Evolutionary conservation across 108 stramenopile genomes (phyloP), one percentile per base, ranked within the genome.

Genomic region (Cyclotella distinguenda): DNA sequence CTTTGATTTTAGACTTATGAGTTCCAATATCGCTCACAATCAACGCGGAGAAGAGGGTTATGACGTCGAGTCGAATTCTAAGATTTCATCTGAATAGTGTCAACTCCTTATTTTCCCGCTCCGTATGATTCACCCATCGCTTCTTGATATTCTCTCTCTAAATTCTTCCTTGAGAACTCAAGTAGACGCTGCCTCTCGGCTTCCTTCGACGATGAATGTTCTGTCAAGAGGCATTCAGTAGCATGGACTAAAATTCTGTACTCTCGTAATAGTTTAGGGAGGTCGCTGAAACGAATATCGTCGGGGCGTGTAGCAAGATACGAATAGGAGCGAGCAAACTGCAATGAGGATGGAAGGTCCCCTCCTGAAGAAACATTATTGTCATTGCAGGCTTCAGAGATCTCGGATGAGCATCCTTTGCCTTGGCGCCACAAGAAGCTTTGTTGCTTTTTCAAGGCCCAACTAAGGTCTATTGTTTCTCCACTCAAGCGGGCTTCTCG

Each of bases 221-320:
- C 88, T 33, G 68, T 84, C 16, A 90, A 36, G 36, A 93, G 74
- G 13, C 66, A 23, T 63, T 93, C 91, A 0, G 86, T 87, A 3
- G 79, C 69, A 46, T 87, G 77, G 30, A 86, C 91, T 42, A 93
- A 46, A 80, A 84, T 85, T 56, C 77, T 71, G 60, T 93, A 93
- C 66, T 93, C 91, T 18, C 84, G 68, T 39, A 93, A 35, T 19
- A 93, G 56, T 33, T 77, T 25, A 0, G 87, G 82, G 25, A 93
- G 53, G 70, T 93, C 91, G 10, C 78, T 61, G 38, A 93, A 39
- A 22, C 80, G 70, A 54, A 93, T 77, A 72, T 88, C 81, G 35
- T 88, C 79, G 6, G 87, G 86, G 31, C 68, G 77, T 3, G 80
- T 43, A 6, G 80, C 58, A 25, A 93, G 63, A 60, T 80, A 93